Conservation (phyloP, 179 eudicot genomes). For the Sideroxylon spinosum region DNA sequence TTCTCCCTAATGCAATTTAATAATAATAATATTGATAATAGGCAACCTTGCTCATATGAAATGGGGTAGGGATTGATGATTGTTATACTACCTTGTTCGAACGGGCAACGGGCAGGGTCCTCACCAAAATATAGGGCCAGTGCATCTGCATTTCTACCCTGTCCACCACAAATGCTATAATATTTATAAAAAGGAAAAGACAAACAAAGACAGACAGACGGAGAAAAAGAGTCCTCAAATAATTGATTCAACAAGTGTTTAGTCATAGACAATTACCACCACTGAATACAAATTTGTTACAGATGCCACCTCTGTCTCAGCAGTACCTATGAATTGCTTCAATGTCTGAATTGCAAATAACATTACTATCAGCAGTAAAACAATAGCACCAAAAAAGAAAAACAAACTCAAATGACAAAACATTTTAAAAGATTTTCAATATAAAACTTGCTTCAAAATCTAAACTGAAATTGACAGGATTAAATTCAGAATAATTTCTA, state of each 20-base stretch:
- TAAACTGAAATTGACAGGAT: not conserved
- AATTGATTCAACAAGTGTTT: not conserved
- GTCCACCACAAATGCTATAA: slow-evolving; percentile 28
- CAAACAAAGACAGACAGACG: not conserved
- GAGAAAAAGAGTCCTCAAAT: not conserved
- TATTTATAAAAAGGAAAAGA: not conserved
- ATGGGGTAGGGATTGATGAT: not conserved
- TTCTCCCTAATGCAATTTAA: no score
- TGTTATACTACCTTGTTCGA: slow-evolving; percentile 71
- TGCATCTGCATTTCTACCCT: slow-evolving; percentile 93
- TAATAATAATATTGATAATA: no score
- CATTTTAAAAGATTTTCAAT: slow-evolving; percentile 7
- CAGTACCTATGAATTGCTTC: slow-evolving; percentile 51
- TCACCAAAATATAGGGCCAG: slow-evolving; percentile 81
- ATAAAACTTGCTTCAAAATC: not conserved
- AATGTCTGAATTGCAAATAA: slow-evolving; percentile 40
- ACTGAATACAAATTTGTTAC: slow-evolving; percentile 58
- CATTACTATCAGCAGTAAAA: not conserved
- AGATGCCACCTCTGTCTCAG: slow-evolving; percentile 67
- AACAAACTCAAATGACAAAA: not conserved
- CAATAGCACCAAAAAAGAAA: slow-evolving; percentile 4
- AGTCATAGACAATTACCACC: slow-evolving; percentile 45
- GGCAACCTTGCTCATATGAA: no score
- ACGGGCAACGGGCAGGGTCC: slow-evolving; percentile 87
- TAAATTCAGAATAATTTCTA: not conserved